Conservation (phyloP, 352 stramenopile species). For the Pythium scleroteichum region DNA sequence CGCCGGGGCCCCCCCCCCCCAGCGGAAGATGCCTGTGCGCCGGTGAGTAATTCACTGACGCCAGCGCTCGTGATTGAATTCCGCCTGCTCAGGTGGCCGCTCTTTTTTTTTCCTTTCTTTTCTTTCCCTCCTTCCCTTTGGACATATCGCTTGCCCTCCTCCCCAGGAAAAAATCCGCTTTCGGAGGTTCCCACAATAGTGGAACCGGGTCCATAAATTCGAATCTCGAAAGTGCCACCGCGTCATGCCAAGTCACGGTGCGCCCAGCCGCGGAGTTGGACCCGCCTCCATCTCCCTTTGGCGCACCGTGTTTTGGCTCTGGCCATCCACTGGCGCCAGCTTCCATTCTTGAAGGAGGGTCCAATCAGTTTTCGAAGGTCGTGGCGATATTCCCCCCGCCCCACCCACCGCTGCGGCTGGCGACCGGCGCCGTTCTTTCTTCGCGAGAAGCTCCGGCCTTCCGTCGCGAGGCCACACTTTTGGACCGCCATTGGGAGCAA, state of each 20-base stretch:
- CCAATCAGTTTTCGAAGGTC: slow-evolving; percentile 20
- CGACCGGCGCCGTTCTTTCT: slow-evolving; percentile 28
- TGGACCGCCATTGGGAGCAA: slow-evolving; percentile 23
- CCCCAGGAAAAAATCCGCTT: slow-evolving; percentile 15
- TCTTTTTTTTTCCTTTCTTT: slow-evolving; percentile 31
- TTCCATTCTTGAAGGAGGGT: slow-evolving; percentile 34
- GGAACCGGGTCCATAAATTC: slow-evolving; percentile 8
- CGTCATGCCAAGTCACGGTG: slow-evolving; percentile 16
- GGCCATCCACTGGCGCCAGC: slow-evolving; percentile 16
- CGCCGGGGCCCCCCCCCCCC: not conserved
- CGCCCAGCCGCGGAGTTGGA: not conserved
- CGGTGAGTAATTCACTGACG: slow-evolving; percentile 33
- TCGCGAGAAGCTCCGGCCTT: slow-evolving; percentile 25
- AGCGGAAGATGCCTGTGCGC: not conserved
- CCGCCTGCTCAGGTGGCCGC: slow-evolving; percentile 5
- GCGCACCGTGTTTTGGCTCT: slow-evolving; percentile 24
- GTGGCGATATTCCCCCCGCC: not conserved
- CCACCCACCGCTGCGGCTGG: slow-evolving; percentile 18
- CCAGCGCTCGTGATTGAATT: slow-evolving; percentile 23
- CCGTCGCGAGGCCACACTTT: slow-evolving; percentile 13
- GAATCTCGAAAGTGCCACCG: slow-evolving; percentile 25
- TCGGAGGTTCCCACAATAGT: slow-evolving; percentile 4
- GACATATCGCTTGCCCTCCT: slow-evolving; percentile 15
- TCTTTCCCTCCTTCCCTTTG: slow-evolving; percentile 23
- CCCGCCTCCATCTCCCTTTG: not conserved